Percentiles rank a stretch among this genome's conserved stretches.
phyloP scores from a whole-genome alignment of 768 basidiomycete genomes.

The Boletus rufocinnamomeus region DNA sequence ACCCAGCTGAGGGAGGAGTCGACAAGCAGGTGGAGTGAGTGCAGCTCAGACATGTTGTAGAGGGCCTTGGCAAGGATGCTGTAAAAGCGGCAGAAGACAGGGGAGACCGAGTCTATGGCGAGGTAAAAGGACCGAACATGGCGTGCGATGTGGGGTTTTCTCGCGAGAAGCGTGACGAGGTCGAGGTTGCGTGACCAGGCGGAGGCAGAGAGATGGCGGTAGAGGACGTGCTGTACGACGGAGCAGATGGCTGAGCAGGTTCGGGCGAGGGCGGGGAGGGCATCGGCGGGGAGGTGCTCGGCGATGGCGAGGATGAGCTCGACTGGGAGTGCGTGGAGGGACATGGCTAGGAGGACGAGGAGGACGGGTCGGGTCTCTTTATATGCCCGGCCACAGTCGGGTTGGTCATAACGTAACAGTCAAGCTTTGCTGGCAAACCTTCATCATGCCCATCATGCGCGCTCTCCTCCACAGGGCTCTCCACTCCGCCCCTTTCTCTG shows the following conservation, averaged over 20 bases:
- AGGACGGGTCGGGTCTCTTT: neutral
- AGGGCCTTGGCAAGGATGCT: constrained; percentile 53
- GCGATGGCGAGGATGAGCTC: constrained; percentile 64
- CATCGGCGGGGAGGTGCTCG: constrained; percentile 34
- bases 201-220: constrained; percentile 55
- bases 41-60: constrained; percentile 59
- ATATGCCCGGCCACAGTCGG: neutral
- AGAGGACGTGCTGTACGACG: constrained; percentile 63
- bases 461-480: neutral
- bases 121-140: constrained; percentile 65
- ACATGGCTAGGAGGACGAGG: constrained; percentile 34
- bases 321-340: constrained; percentile 50
- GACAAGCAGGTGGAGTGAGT: constrained; percentile 49
- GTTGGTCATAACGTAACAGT: constrained; percentile 19
- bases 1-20: constrained; percentile 57
- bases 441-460: constrained; percentile 9
- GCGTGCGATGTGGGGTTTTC: constrained; percentile 55
- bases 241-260: constrained; percentile 44
- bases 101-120: constrained; percentile 44
- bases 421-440: constrained; percentile 3
- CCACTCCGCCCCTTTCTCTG: neutral
- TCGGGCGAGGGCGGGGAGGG: constrained; percentile 53
- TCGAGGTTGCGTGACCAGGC: constrained; percentile 45
- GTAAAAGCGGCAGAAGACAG: constrained; percentile 50
- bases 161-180: constrained; percentile 58